Evolutionary conservation across 495 filamentous ascomycete species (phyloP).

Genomic region (Hypoxylon lienhwacheense): DNA sequence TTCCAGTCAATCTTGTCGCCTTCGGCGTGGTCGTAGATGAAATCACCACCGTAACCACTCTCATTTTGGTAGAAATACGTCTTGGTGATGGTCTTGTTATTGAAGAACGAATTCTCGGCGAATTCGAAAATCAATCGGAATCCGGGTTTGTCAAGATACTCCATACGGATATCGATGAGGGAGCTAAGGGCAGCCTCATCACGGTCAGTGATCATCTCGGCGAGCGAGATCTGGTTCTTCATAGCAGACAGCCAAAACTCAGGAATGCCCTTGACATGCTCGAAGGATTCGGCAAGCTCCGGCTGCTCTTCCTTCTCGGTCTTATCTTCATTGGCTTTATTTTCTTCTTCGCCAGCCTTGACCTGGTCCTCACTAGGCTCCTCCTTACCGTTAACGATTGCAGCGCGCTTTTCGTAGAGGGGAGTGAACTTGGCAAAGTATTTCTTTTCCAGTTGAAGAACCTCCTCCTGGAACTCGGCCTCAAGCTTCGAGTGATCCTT

Average conservation of each 20-base stretch:
- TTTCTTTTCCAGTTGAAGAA: slow-evolving; percentile 97
- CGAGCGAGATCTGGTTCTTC: slow-evolving; percentile 97
- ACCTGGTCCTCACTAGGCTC: slow-evolving; percentile 89
- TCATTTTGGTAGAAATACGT: slow-evolving; percentile 99
- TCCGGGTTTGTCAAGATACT: slow-evolving; percentile 96
- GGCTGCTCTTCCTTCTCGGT: slow-evolving; percentile 57
- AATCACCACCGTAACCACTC: slow-evolving; percentile 96
- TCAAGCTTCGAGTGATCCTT: slow-evolving; percentile 98
- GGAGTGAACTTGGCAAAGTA: slow-evolving; percentile 98
- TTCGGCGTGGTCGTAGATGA: slow-evolving; percentile 99
- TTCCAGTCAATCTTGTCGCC: slow-evolving; percentile 99
- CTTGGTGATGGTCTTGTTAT: slow-evolving; percentile 95
- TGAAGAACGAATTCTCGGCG: slow-evolving; percentile 90
- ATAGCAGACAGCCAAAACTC: slow-evolving; percentile 99
- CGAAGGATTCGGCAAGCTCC: slow-evolving; percentile 49
- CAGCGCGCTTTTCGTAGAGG: slow-evolving; percentile 90
- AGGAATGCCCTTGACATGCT: slow-evolving; percentile 73
- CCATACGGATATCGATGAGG: slow-evolving; percentile 95
- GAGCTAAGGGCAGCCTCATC: slow-evolving; percentile 91
- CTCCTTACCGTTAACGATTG: slow-evolving; percentile 83
- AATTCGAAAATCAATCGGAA: slow-evolving; percentile 99
- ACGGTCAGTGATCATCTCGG: slow-evolving; percentile 96
- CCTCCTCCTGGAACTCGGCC: slow-evolving; percentile 96
- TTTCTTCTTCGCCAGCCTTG: slow-evolving; percentile 78
- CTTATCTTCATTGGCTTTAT: slow-evolving; percentile 65